Conservation (phyloP, 345 rosid species). For the Stellera chamaejasme region DNA sequence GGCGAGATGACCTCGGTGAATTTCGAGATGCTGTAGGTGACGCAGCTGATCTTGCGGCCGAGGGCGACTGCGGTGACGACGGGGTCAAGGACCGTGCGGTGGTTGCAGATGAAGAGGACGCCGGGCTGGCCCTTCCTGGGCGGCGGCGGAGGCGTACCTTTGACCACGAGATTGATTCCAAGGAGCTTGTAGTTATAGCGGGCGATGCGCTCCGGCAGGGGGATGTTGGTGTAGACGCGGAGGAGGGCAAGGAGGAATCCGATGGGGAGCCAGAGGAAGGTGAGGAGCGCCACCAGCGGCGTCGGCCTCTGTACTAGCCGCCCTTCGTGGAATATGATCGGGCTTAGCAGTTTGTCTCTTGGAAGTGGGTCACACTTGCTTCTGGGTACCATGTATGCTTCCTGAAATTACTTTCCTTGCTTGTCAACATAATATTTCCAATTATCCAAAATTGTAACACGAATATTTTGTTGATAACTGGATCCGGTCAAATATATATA, state of each 20-base stretch:
- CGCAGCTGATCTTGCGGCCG: constrained; percentile 85
- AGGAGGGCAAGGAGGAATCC: constrained; percentile 47
- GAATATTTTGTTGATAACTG: too few species aligned
- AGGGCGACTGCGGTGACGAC: constrained; percentile 79
- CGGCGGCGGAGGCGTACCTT: constrained; percentile 69
- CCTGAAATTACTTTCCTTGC: constrained; percentile 26
- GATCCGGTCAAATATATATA: too few species aligned
- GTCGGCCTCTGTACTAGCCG: constrained; percentile 64
- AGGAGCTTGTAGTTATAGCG: constrained; percentile 46
- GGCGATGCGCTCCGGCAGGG: constrained; percentile 56
- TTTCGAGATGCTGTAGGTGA: constrained; percentile 91
- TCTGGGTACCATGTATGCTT: constrained; percentile 59
- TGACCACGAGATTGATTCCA: constrained; percentile 48
- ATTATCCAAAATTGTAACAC: too few species aligned
- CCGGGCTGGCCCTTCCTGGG: constrained; percentile 70
- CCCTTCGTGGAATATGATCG: constrained; percentile 71
- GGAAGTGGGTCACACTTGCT: constrained; percentile 59
- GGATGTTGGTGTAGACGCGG: constrained; percentile 54
- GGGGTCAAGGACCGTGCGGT: constrained; percentile 75
- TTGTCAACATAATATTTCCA: too few species aligned
- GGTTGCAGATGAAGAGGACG: constrained; percentile 84
- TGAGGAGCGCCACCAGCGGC: constrained; percentile 50
- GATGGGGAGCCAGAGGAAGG: constrained; percentile 63
- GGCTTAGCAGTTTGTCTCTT: constrained; percentile 62
- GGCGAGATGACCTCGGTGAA: constrained; percentile 84